A percentile compares a stretch with the other conserved stretches of the same genome.
phyloP scores from a whole-genome alignment of 768 basidiomycete species.

The Podaxis sp. region DNA sequence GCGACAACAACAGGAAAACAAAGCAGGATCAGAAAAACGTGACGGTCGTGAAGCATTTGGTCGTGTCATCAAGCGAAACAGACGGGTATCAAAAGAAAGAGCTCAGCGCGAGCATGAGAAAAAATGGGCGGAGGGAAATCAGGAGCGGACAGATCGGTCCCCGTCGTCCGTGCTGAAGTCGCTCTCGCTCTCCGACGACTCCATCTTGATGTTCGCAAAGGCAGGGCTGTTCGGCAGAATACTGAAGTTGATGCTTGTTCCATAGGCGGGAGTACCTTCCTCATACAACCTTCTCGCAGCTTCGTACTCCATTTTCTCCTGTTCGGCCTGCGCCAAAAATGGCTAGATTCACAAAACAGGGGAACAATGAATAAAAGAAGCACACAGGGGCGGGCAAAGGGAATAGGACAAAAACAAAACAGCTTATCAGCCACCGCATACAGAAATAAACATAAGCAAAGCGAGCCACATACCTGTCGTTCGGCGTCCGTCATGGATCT shows the following conservation, averaged over 20 bases:
- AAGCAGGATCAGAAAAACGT: slow-evolving; percentile 18
- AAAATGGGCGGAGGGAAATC: slow-evolving; percentile 19
- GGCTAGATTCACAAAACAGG: slow-evolving; percentile 48
- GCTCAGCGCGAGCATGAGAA: slow-evolving; percentile 9
- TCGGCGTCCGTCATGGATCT: slow-evolving; percentile 91
- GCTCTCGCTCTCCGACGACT: slow-evolving; percentile 64
- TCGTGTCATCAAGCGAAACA: slow-evolving; percentile 13
- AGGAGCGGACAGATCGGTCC: slow-evolving; percentile 32
- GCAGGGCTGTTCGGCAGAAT: slow-evolving; percentile 70
- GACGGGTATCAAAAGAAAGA: slow-evolving; percentile 14
- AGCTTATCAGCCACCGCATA: background rate
- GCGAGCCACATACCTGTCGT: slow-evolving; percentile 64
- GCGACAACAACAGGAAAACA: slow-evolving; percentile 16
- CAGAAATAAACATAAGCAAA: slow-evolving; percentile 16
- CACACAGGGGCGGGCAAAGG: slow-evolving; percentile 1
- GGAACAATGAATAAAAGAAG: slow-evolving; percentile 18
- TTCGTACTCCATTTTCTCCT: slow-evolving; percentile 94
- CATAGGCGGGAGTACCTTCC: slow-evolving; percentile 68
- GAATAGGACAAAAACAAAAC: background rate
- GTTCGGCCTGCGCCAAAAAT: slow-evolving; percentile 89
- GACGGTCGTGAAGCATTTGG: slow-evolving; percentile 16
- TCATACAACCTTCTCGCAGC: slow-evolving; percentile 83
- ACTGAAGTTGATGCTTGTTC: slow-evolving; percentile 79
- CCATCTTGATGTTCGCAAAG: slow-evolving; percentile 59
- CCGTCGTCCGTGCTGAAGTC: slow-evolving; percentile 57